Conservation (phyloP, 2,329 filamentous ascomycete genomes). For the Aspergillus flavus region DNA sequence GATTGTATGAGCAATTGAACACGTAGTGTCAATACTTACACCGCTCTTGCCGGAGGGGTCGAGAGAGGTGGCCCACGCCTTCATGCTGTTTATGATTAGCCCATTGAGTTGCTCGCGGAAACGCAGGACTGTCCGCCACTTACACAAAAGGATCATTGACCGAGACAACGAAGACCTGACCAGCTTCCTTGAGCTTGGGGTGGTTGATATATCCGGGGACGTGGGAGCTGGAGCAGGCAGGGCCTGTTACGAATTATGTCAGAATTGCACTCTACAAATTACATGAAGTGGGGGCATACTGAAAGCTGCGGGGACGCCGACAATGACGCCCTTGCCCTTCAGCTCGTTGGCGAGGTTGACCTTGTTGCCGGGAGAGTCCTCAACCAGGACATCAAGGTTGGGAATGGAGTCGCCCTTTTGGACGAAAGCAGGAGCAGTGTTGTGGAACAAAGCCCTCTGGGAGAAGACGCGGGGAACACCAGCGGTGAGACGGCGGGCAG, state of each 20-base stretch:
- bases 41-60: constrained; percentile 75
- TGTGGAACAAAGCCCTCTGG: constrained; percentile 42
- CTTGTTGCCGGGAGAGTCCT: constrained; percentile 88
- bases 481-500: constrained; percentile 39
- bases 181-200: constrained; percentile 74
- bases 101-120: not conserved
- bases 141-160: constrained; percentile 97
- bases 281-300: constrained; percentile 44
- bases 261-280: not conserved
- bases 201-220: constrained; percentile 86
- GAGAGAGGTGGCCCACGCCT: constrained; percentile 79
- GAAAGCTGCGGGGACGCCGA: constrained; percentile 83
- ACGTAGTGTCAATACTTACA: constrained; percentile 57
- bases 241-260: constrained; percentile 43
- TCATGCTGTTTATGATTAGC: constrained; percentile 65
- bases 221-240: constrained; percentile 69
- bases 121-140: constrained; percentile 37
- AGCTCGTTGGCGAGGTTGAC: constrained; percentile 83
- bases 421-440: constrained; percentile 55
- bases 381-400: constrained; percentile 72
- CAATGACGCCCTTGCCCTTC: constrained; percentile 74
- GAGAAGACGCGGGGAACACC: constrained; percentile 32
- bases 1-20: not conserved
- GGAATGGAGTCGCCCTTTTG: constrained; percentile 80
- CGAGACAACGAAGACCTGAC: constrained; percentile 83